phyloP scores from a whole-genome alignment of 2,329 filamentous ascomycete genomes.

The Calonectria hongkongensis region DNA sequence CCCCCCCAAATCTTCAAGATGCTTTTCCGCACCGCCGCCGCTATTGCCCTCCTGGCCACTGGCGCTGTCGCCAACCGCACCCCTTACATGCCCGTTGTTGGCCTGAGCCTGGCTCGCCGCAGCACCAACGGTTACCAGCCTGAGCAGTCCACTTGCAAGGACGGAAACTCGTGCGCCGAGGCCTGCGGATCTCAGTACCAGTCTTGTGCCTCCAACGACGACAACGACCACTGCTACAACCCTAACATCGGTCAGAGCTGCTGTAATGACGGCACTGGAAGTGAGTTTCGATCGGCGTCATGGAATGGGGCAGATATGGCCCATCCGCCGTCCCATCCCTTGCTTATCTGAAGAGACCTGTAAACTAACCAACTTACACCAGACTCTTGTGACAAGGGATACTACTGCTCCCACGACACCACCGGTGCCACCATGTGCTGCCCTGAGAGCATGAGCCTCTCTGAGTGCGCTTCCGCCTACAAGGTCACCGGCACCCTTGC shows the following conservation, averaged over 20 bases:
- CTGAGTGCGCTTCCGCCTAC: slow-evolving; percentile 72
- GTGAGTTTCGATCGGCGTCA: slow-evolving; percentile 62
- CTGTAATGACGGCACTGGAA: slow-evolving; percentile 74
- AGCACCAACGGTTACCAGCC: slow-evolving; percentile 70
- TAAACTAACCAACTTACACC: slow-evolving; percentile 41
- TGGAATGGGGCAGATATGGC: neutral
- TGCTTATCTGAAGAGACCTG: neutral
- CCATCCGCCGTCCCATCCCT: neutral
- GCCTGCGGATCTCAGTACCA: slow-evolving; percentile 72
- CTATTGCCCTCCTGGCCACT: slow-evolving; percentile 60
- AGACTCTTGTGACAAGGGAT: slow-evolving; percentile 78
- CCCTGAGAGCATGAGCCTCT: slow-evolving; percentile 72
- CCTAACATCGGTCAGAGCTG: slow-evolving; percentile 70
- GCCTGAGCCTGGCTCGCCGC: slow-evolving; percentile 66
- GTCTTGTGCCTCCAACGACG: slow-evolving; percentile 70
- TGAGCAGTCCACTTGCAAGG: slow-evolving; percentile 67
- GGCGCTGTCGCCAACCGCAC: slow-evolving; percentile 56
- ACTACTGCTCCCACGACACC: slow-evolving; percentile 77
- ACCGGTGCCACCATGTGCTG: slow-evolving; percentile 75
- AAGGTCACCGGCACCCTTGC: slow-evolving; percentile 68
- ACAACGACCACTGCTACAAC: slow-evolving; percentile 76
- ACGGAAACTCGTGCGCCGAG: slow-evolving; percentile 71
- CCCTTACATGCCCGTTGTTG: slow-evolving; percentile 63
- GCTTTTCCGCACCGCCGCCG: slow-evolving; percentile 59
- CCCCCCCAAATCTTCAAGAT: slow-evolving; percentile 54